Evolutionary conservation across 495 filamentous ascomycete species (phyloP), one percentile per base, ranked within the genome.

Genomic region (Xanthoparmelia taractica): DNA sequence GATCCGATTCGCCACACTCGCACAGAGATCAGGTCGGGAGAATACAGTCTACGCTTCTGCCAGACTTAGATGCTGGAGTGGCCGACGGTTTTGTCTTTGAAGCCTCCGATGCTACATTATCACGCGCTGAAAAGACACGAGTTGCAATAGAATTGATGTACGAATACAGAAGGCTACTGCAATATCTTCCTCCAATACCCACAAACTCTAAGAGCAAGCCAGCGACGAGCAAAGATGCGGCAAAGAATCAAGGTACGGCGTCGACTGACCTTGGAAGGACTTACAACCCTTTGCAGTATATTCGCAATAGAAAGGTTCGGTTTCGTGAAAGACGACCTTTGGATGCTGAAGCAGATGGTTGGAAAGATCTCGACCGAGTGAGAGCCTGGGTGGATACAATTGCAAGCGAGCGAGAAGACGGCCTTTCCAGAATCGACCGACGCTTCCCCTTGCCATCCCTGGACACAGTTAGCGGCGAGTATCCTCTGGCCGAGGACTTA

Each of bases 251-350:
- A 45, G 54, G 1, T 45, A 48, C 57, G 11, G 64, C 27, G 17
- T 45, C 12, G 38, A 54, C 57, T 48, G 63, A 34, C 34, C 66
- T 71, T 45, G 84, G 85, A 33, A 83, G 92, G 57, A 67, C 71
- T 2, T 96, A 96, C 68, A 93, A 97, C 71, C 92, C 91, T 8
- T 78, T 97, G 29, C 92, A 97, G 69, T 87, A 85, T 67, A 86
- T 96, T 57, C 84, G 92, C 25, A 96, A 97, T 68, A 81, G 92
- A 29, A 88, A 90, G 65, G 79, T 92, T 7, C 81, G 92, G 58
- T 85, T 86, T 59, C 80, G 90, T 33, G 88, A 91, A 71, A 79
- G 87, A 37, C 84, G 82, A 62, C 72, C 80, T 0, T 84, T 95
- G 41, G 84, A 92, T 68, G 80, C 85, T 20, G 84, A 88, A 52